phyloP scores from a whole-genome alignment of 164 flowering plant genomes.

The Pachysandra terminalis region DNA sequence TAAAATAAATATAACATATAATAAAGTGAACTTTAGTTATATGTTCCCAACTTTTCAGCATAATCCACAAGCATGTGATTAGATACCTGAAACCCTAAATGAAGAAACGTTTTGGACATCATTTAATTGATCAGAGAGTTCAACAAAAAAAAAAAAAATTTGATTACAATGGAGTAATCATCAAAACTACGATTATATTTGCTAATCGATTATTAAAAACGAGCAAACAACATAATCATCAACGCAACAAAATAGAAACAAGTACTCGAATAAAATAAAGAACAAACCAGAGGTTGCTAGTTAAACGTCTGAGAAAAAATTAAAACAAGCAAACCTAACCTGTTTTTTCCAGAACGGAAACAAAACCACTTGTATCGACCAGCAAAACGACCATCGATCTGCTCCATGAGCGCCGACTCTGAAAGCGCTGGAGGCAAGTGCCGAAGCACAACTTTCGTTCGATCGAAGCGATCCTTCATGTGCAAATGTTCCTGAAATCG shows the following conservation, averaged over 20 bases:
- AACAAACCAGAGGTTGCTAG: background rate
- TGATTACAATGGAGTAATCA: background rate
- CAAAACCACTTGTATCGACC: constrained; percentile 66
- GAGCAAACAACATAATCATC: background rate
- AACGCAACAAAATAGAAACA: background rate
- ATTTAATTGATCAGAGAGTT: background rate
- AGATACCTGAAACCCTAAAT: constrained; percentile 6
- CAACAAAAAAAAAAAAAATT: no score
- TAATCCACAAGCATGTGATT: background rate
- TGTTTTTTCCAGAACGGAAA: constrained; percentile 67
- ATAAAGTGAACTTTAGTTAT: no score
- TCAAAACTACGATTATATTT: background rate
- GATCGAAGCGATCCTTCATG: constrained; percentile 64
- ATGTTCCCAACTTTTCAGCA: no score
- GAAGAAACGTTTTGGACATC: background rate
- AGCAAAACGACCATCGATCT: constrained; percentile 56
- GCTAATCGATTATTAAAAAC: background rate
- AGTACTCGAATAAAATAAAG: background rate
- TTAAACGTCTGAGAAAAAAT: background rate
- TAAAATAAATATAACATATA: background rate
- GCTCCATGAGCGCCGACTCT: constrained; percentile 57
- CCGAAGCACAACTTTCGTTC: constrained; percentile 84
- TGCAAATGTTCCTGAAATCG: constrained; percentile 9
- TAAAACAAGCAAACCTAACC: constrained; percentile 35
- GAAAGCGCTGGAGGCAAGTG: constrained; percentile 83